Base-by-base conservation (phyloP, 176 grass and related monocot species). In the Poa pratensis region DNA sequence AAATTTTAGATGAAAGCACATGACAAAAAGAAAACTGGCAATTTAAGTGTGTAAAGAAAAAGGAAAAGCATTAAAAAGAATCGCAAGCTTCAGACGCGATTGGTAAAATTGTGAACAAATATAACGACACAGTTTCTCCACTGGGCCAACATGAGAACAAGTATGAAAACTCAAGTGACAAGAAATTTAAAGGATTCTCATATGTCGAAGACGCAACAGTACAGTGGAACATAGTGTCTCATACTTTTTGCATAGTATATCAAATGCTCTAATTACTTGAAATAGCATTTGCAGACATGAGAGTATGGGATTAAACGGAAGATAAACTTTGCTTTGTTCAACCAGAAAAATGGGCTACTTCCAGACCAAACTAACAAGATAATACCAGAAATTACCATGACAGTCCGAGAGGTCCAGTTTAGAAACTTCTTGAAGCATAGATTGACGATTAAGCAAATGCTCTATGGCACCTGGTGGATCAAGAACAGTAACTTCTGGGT, bases 401-500 rank as follows among this genome's bases (percentile, higher is more conserved):
- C 88, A 89, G 69, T 92, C 90, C 0, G 93, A 87, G 58, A 98
- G 88, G 65, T 95, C 92, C 77, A 98, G 71, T 58, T 93, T 86
- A 78, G 93, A 92, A 50, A 98, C 96, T 87, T 94, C 93, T 84
- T 92, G 89, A 85, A 98, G 96, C 96, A 98, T 95, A 17, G 96
- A 98, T 68, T 98, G 90, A 27, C 96, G 93, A 84, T 98, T 93
- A 2, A 90, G 85, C 59, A 98, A 80, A 73, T 92, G 90, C 88
- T 90, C 91, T 90, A 98, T 98, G 48, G 96, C 96, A 78, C 87
- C 86, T 60, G 96, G 96, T 65, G 96, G 93, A 69, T 98, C 96
- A 76, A 99, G 93, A 64, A 99, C 88, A 76, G 96, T 99, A 58
- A 99, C 96, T 87, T 99, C 96, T 75, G 96, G 93, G 75, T 99